These are phyloP conservation scores for Yamadazyma blattariae DNA, from an alignment of 1,139 yeast genomes.

Conservation along the genomic window DNA sequence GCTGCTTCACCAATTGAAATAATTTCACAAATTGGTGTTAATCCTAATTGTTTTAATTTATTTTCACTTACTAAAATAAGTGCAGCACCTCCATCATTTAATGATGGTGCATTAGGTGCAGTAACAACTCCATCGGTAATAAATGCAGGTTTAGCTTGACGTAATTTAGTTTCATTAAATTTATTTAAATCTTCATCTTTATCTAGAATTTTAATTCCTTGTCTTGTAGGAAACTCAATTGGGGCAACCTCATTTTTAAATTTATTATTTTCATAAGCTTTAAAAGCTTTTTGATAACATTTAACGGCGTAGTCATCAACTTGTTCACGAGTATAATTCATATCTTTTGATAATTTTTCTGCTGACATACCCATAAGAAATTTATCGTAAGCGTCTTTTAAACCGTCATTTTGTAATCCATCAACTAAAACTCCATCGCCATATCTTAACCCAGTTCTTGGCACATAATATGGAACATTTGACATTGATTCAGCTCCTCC, in stretches of 20 bases:
- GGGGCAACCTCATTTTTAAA: constrained; percentile 81
- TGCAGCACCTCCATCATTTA: constrained; percentile 98
- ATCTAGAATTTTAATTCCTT: constrained; percentile 72
- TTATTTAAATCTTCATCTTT: constrained; percentile 73
- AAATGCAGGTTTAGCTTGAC: constrained; percentile 87
- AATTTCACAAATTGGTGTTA: constrained; percentile 84
- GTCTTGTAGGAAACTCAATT: constrained; percentile 76
- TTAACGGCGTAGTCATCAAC: constrained; percentile 69
- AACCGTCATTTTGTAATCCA: constrained; percentile 88
- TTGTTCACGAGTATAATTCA: constrained; percentile 58
- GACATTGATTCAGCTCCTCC: constrained; percentile 99
- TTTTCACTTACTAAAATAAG: constrained; percentile 78
- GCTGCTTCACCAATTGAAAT: constrained; percentile 98
- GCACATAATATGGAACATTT: constrained; percentile 87
- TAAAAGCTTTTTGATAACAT: constrained; percentile 75
- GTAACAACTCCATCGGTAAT: constrained; percentile 91
- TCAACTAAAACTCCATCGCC: constrained; percentile 79
- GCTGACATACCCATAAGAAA: constrained; percentile 95
- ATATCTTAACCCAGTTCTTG: constrained; percentile 83
- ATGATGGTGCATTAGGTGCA: constrained; percentile 93
- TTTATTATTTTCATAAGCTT: constrained; percentile 76
- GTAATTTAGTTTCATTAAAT: constrained; percentile 71
- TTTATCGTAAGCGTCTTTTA: constrained; percentile 83
- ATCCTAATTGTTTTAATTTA: constrained; percentile 76
- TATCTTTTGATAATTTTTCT: constrained; percentile 87